Conservation (phyloP, 352 stramenopile species). For the Sclerospora graminicola region DNA sequence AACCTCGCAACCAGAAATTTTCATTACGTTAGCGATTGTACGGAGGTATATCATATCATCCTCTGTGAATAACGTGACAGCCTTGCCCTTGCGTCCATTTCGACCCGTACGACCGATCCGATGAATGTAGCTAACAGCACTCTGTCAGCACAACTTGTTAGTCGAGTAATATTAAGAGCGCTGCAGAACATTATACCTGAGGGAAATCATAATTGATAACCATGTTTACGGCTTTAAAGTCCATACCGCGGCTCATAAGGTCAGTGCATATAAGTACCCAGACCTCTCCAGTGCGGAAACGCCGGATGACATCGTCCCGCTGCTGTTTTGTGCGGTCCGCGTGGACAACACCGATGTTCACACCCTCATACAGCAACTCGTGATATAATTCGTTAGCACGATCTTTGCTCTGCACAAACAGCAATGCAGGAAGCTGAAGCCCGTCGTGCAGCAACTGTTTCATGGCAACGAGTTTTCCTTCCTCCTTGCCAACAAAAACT, state of each 20-base stretch:
- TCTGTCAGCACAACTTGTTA: slow-evolving; percentile 23
- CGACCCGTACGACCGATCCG: slow-evolving; percentile 94
- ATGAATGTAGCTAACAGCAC: slow-evolving; percentile 94
- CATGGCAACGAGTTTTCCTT: slow-evolving; percentile 97
- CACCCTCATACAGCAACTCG: slow-evolving; percentile 96
- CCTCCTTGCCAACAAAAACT: slow-evolving; percentile 98
- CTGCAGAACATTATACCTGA: slow-evolving; percentile 30
- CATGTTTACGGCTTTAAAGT: slow-evolving; percentile 99
- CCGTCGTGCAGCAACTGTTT: slow-evolving; percentile 88
- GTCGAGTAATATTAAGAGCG: neutral
- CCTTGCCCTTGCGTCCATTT: slow-evolving; percentile 86
- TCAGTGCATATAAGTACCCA: slow-evolving; percentile 99
- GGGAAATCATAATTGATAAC: slow-evolving; percentile 99
- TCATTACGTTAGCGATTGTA: slow-evolving; percentile 98
- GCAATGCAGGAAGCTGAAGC: slow-evolving; percentile 91
- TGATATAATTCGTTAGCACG: slow-evolving; percentile 95
- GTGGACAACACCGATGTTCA: slow-evolving; percentile 98
- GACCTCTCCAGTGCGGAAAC: slow-evolving; percentile 94
- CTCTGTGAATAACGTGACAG: slow-evolving; percentile 98
- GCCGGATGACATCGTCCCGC: slow-evolving; percentile 89
- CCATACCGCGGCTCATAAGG: slow-evolving; percentile 96
- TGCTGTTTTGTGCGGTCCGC: slow-evolving; percentile 90
- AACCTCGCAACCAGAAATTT: slow-evolving; percentile 95
- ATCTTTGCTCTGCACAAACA: slow-evolving; percentile 99
- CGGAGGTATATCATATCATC: slow-evolving; percentile 91